Percentiles rank a stretch among this genome's conserved stretches.
Evolutionary conservation across 2,329 filamentous ascomycete genomes (phyloP).

Genomic region (Ampelomyces quisqualis): DNA sequence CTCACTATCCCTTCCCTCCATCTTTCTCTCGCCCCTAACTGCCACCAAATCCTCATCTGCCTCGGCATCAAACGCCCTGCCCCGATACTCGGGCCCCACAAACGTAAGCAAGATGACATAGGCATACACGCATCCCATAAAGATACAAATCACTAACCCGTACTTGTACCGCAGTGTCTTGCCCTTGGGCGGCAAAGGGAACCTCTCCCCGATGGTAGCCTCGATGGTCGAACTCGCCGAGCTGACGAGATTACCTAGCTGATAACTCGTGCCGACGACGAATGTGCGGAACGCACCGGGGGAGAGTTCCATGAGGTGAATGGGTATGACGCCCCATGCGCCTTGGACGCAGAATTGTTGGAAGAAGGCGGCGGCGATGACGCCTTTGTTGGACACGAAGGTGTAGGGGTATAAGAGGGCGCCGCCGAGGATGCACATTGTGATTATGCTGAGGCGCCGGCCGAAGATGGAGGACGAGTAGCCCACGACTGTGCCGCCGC

Average conservation of each 20-base stretch:
- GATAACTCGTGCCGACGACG: slow-evolving; percentile 72
- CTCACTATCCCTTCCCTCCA: slow-evolving; percentile 10
- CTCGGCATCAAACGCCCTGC: slow-evolving; percentile 34
- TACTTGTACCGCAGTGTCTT: slow-evolving; percentile 54
- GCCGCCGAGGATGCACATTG: slow-evolving; percentile 62
- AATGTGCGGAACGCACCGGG: slow-evolving; percentile 73
- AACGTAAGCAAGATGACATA: slow-evolving; percentile 64
- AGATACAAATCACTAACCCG: slow-evolving; percentile 83
- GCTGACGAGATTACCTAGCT: slow-evolving; percentile 73
- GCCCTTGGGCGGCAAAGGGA: slow-evolving; percentile 63
- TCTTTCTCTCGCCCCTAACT: slow-evolving; percentile 18
- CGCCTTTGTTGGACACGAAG: slow-evolving; percentile 60
- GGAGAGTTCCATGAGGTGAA: slow-evolving; percentile 75
- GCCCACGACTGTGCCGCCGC: slow-evolving; percentile 50
- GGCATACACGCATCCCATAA: slow-evolving; percentile 79
- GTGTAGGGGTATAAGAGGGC: slow-evolving; percentile 83
- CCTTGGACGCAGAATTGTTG: slow-evolving; percentile 57
- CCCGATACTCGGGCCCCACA: slow-evolving; percentile 57
- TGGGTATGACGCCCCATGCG: slow-evolving; percentile 52
- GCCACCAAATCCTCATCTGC: slow-evolving; percentile 39
- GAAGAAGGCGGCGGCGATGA: slow-evolving; percentile 83
- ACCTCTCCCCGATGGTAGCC: slow-evolving; percentile 70
- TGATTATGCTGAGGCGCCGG: slow-evolving; percentile 51
- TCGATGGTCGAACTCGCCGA: slow-evolving; percentile 74
- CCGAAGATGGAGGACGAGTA: slow-evolving; percentile 51